Conservation (phyloP, 257 asterid species). For the Osmanthus fragrans region DNA sequence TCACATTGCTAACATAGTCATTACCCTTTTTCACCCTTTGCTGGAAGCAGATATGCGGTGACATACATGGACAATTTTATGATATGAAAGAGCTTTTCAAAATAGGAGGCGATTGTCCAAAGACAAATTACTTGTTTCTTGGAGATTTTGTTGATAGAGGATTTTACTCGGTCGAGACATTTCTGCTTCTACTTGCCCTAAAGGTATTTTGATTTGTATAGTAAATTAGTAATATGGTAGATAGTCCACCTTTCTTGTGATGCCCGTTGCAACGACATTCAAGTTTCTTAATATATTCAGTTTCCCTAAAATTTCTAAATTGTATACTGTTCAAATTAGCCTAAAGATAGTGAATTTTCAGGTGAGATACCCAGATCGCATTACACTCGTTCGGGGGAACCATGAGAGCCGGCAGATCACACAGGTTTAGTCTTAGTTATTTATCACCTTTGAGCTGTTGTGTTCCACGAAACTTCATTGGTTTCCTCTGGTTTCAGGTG, state of each 20-base stretch:
- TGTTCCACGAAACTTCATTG: conserved; percentile 11
- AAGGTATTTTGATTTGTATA: conserved; percentile 53
- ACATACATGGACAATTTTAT: conserved; percentile 95
- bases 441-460: conserved; percentile 19
- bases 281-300: neutral
- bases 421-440: conserved; percentile 58
- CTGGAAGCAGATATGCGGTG: conserved; percentile 84
- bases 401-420: conserved; percentile 98
- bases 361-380: conserved; percentile 97
- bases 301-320: neutral
- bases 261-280: conserved; percentile 5
- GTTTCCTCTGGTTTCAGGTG: conserved; percentile 53
- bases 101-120: conserved; percentile 95
- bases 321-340: neutral
- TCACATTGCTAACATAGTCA: conserved; percentile 16
- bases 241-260: neutral
- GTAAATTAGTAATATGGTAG: neutral
- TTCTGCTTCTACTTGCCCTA: conserved; percentile 88
- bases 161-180: conserved; percentile 95
- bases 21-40: conserved; percentile 9
- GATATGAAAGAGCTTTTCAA: conserved; percentile 97
- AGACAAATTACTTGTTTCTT: conserved; percentile 91
- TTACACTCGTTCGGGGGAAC: conserved; percentile 91
- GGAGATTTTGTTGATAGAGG: conserved; percentile 99
- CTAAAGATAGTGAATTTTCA: conserved; percentile 37